Percentiles rank a stretch among this genome's conserved stretches.
These are phyloP conservation scores for Metschnikowia baotianmanensis DNA, from an alignment of 805 yeast genomes.

Conservation along the genomic window DNA sequence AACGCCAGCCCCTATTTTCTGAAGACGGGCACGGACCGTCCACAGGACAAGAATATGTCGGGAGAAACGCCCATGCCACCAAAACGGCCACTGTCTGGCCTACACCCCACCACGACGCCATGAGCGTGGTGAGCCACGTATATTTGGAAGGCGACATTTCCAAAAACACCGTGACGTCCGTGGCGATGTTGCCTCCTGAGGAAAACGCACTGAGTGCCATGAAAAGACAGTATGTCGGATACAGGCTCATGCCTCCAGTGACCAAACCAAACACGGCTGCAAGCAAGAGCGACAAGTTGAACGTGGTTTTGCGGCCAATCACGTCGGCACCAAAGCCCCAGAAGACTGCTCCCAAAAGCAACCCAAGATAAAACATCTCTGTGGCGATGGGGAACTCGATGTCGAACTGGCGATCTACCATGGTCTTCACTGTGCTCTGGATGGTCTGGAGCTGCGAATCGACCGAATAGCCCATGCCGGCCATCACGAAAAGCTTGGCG, in stretches of 20 bases:
- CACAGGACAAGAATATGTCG: constrained; percentile 37
- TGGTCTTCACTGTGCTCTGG: constrained; percentile 46
- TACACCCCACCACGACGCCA: constrained; percentile 53
- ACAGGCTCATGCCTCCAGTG: constrained; percentile 50
- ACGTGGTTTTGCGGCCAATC: constrained; percentile 52
- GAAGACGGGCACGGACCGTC: constrained; percentile 8
- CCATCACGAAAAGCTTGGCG: constrained; percentile 45
- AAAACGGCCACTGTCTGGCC: constrained; percentile 56
- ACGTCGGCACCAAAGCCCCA: constrained; percentile 59
- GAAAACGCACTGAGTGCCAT: constrained; percentile 44
- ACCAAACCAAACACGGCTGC: constrained; percentile 51
- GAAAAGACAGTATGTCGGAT: constrained; percentile 50
- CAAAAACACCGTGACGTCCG: constrained; percentile 52
- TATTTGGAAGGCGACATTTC: constrained; percentile 51
- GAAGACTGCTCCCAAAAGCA: constrained; percentile 50
- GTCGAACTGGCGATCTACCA: constrained; percentile 48
- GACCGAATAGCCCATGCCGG: constrained; percentile 57
- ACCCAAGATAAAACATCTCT: constrained; percentile 49
- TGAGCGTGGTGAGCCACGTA: constrained; percentile 51
- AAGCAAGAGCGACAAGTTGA: constrained; percentile 47
- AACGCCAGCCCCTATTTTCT: constrained; percentile 14
- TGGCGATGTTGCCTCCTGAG: constrained; percentile 57
- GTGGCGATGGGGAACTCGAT: constrained; percentile 41
- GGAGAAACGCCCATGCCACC: constrained; percentile 54
- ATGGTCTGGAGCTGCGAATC: constrained; percentile 41